Percentiles rank a stretch among this genome's conserved stretches.
Conservation (phyloP, 306 rosid genomes). For the Abrus pulchellus region DNA sequence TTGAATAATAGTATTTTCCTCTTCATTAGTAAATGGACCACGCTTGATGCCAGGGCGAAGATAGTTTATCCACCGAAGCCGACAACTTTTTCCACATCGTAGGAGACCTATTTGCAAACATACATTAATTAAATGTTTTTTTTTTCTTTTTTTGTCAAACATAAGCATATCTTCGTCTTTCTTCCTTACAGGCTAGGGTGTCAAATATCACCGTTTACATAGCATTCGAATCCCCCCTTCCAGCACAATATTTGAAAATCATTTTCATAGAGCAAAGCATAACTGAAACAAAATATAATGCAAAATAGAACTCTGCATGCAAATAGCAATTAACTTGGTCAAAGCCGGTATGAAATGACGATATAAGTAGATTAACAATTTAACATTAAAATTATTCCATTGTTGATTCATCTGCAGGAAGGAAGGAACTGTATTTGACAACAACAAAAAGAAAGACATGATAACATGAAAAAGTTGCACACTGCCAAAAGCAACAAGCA, state of each 20-base stretch:
- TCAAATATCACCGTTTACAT: conserved; percentile 7
- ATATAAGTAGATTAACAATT: neutral
- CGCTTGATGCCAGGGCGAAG: conserved; percentile 74
- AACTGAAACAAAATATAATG: conserved; percentile 13
- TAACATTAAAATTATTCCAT: neutral
- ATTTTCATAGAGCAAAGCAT: neutral
- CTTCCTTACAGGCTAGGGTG: neutral
- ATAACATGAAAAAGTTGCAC: conserved; percentile 18
- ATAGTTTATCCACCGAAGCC: conserved; percentile 73
- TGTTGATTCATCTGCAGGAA: neutral
- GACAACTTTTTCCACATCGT: conserved; percentile 69
- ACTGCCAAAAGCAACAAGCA: neutral
- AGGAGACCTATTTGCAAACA: conserved; percentile 53
- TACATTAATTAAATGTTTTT: neutral
- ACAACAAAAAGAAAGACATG: neutral
- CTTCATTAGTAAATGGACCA: conserved; percentile 62
- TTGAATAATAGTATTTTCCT: conserved; percentile 58
- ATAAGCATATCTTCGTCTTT: neutral
- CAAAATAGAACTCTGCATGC: neutral
- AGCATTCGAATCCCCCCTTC: conserved; percentile 16
- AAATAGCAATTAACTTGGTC: neutral
- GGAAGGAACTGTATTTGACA: neutral
- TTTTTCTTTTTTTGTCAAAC: neutral
- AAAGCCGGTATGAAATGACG: neutral
- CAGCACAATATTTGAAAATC: conserved; percentile 13